Percentiles rank a stretch among this genome's conserved stretches.
These are phyloP conservation scores for Citrus inodora DNA, from an alignment of 345 rosid species.

Conservation along the genomic window DNA sequence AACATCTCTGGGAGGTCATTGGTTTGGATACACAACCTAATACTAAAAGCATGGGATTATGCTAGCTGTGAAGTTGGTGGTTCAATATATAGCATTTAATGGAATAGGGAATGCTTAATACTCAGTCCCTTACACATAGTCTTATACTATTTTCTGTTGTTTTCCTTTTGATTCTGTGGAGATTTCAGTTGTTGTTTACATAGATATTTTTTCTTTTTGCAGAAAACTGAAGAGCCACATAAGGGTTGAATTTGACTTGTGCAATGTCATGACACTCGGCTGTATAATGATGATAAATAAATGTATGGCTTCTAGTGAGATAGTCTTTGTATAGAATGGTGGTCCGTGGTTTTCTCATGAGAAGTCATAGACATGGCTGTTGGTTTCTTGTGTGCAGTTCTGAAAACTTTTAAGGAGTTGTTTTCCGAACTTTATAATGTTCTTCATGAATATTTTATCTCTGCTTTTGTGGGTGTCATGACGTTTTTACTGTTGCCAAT, in stretches of 20 bases:
- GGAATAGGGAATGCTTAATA: neutral
- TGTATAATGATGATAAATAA: constrained; percentile 12
- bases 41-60: neutral
- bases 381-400: neutral
- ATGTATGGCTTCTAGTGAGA: constrained; percentile 8
- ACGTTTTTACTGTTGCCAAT: neutral
- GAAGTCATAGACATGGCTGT: neutral
- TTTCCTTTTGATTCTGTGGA: neutral
- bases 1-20: neutral
- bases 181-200: neutral
- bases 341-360: neutral
- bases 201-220: neutral
- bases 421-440: neutral
- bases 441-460: neutral
- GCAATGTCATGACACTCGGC: neutral
- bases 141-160: neutral
- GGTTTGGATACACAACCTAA: neutral
- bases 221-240: constrained; percentile 19
- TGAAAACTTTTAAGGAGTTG: neutral
- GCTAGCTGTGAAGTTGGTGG: neutral
- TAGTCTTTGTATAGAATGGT: neutral
- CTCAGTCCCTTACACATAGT: neutral
- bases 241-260: constrained; percentile 10
- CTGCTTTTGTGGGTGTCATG: neutral
- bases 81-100: neutral